These are phyloP conservation scores for Debaryomycetaceae sp. DNA, from an alignment of 1,139 yeast genomes.

Conservation along the genomic window DNA sequence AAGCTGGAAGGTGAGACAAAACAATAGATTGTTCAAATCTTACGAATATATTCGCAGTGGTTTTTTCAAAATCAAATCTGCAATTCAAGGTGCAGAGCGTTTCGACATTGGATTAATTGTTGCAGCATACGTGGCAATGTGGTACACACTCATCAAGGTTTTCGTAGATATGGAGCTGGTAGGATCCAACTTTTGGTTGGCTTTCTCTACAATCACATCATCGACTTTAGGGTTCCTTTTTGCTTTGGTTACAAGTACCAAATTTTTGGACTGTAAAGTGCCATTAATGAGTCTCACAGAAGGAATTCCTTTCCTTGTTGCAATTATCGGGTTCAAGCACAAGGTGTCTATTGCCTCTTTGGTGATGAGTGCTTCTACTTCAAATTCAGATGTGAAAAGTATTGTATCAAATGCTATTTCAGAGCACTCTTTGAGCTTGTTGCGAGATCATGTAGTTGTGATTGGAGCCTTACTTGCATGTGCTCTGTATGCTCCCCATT, in stretches of 20 bases:
- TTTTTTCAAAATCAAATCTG: conserved; percentile 43
- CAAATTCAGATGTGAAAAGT: conserved; percentile 39
- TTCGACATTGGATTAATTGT: conserved; percentile 82
- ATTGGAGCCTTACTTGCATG: conserved; percentile 69
- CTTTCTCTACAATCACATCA: conserved; percentile 74
- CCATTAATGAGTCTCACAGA: conserved; percentile 79
- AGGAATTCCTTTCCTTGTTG: conserved; percentile 91
- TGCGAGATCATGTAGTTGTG: conserved; percentile 79
- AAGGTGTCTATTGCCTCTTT: conserved; percentile 73
- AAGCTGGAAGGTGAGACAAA: conserved; percentile 65
- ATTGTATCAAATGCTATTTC: conserved; percentile 60
- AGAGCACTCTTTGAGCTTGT: conserved; percentile 64
- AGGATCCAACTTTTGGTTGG: conserved; percentile 91
- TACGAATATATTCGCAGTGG: conserved; percentile 54
- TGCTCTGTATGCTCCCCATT: conserved; percentile 65
- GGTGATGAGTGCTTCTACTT: conserved; percentile 45
- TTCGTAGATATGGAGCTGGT: conserved; percentile 75
- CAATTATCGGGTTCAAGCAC: conserved; percentile 89
- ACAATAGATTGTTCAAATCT: conserved; percentile 62
- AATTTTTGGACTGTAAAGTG: conserved; percentile 51
- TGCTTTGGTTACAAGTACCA: conserved; percentile 70
- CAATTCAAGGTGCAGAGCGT: conserved; percentile 76
- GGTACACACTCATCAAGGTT: conserved; percentile 76
- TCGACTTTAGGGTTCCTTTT: conserved; percentile 84
- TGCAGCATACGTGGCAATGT: conserved; percentile 85